Base-by-base conservation (phyloP, 2,329 filamentous ascomycete genomes). In the Podosphaera aphanis region DNA sequence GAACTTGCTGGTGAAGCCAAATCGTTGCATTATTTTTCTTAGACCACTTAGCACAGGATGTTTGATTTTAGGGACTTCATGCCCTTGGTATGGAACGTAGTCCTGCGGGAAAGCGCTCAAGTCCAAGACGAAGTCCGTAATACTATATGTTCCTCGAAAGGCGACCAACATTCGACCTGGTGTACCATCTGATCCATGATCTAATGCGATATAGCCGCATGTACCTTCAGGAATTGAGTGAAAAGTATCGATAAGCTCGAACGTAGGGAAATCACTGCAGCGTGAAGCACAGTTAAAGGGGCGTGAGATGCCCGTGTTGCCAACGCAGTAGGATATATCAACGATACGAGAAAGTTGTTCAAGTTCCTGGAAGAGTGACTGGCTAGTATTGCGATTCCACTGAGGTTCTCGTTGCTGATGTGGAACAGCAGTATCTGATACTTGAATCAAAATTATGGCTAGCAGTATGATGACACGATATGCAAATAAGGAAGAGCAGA, bases 261-360 rank as follows among this genome's bases (percentile, higher is more conserved):
- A 77, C 2, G 69, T 66, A 1, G 81, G 74, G 51, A 95, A 94
- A 47, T 94, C 84, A 33, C 67, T 66, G 63, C 90, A 98, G 52
- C 83, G 80, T 48, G 82, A 90, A 13, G 78, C 71, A 62, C 90
- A 98, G 27, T 70, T 64, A 60, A 98, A 98, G 0, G 90, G 90
- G 52, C 77, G 76, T 43, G 70, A 68, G 49, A 98, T 77, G 35
- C 88, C 90, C 0, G 81, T 79, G 4, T 72, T 77, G 50, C 86
- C 85, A 48, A 95, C 82, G 61, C 90, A 98, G 63, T 95, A 95
- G 42, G 84, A 69, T 49, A 95, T 90, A 60, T 98, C 90, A 50
- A 94, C 88, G 21, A 95, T 71, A 46, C 86, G 78, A n/a, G 88
- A 75, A 46, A 88, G 68, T 56, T 93, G 82, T 62, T 94, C 85